Base-by-base conservation (phyloP, 768 basidiomycete species). In the Rickenella mellea region DNA sequence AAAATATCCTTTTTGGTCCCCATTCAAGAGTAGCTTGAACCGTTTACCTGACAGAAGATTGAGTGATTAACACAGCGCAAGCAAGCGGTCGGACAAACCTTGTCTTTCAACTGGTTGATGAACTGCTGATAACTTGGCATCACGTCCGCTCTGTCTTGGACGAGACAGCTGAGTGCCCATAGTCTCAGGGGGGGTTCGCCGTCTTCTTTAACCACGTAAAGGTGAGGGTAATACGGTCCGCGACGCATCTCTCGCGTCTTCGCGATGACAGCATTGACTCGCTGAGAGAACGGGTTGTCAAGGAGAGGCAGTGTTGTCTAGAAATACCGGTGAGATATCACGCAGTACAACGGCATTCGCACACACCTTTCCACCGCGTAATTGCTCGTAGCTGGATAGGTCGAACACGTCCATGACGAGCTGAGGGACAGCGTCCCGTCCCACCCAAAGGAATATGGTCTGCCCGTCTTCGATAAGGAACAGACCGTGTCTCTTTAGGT, bases 391-490 rank as follows among this genome's bases (percentile, higher is more conserved):
- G 50, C 64, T 81, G 1, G 86, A 82, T 27, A 97, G 70, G 55
- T 88, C 80, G 63, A 99, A 98, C 14, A 97, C 93, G 55, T 99
- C 96, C 70, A 82, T 70, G 46, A 98, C 67, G 36, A 98, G 76
- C 56, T 93, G 86, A 8, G 93, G 89, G n/a, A 98, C 91, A 6
- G 96, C 91, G 58, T 98, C 94, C 24, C 92, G 80, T n/a, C 96
- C 96, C 39, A 99, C 78, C 84, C 90, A 98, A 37, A 98, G 70
- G 79, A 99, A 98, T 56, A 99, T 88, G 17, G 87, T 93, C 62
- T 98, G 96, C 1, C 87, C 88, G 59, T 98, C 94, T 61, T 98
- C 96, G 51, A 99, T 96, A 48, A 99, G 63, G 77, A 83, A 97
- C 42, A 99, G 69, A 44, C 96, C 96, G 53, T 98, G 92, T 39